A percentile compares a stretch with the other conserved stretches of the same genome.
These are phyloP conservation scores for Suillus alpinus DNA, from an alignment of 768 basidiomycete genomes.

Conservation along the genomic window DNA sequence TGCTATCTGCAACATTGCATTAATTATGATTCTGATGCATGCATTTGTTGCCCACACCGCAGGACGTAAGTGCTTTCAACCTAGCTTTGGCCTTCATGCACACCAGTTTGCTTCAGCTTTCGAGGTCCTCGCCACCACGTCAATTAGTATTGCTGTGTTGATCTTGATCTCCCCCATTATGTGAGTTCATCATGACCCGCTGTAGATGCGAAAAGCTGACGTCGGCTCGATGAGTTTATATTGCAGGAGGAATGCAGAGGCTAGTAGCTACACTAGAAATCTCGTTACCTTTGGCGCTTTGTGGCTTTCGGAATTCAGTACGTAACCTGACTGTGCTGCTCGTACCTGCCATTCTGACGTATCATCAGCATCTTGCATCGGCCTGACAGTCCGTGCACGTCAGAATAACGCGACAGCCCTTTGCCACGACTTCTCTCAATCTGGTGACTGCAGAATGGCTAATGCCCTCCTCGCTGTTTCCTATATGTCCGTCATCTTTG, in stretches of 20 bases:
- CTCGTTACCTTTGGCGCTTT: slow-evolving; percentile 20
- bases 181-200: slow-evolving; percentile 12
- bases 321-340: neutral
- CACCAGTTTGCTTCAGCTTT: slow-evolving; percentile 14
- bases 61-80: slow-evolving; percentile 16
- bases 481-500: slow-evolving; percentile 23
- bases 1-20: slow-evolving; percentile 11
- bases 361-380: slow-evolving; percentile 15
- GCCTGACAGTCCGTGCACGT: slow-evolving; percentile 28
- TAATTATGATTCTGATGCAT: slow-evolving; percentile 14
- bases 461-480: slow-evolving; percentile 26
- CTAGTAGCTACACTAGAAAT: slow-evolving; percentile 20
- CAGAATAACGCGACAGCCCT: slow-evolving; percentile 16
- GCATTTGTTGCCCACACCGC: slow-evolving; percentile 19
- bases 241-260: slow-evolving; percentile 12
- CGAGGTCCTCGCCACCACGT: slow-evolving; percentile 15
- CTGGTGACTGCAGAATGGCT: slow-evolving; percentile 18
- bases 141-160: slow-evolving; percentile 12
- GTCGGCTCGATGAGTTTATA: slow-evolving; percentile 11
- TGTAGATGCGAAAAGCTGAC: neutral
- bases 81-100: neutral
- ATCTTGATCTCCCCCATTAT: slow-evolving; percentile 13
- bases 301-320: slow-evolving; percentile 19
- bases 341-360: neutral
- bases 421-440: slow-evolving; percentile 28